Evolutionary conservation across 495 filamentous ascomycete genomes (phyloP), one percentile per base, ranked within the genome.

Genomic region (Cenococcum geophilum): DNA sequence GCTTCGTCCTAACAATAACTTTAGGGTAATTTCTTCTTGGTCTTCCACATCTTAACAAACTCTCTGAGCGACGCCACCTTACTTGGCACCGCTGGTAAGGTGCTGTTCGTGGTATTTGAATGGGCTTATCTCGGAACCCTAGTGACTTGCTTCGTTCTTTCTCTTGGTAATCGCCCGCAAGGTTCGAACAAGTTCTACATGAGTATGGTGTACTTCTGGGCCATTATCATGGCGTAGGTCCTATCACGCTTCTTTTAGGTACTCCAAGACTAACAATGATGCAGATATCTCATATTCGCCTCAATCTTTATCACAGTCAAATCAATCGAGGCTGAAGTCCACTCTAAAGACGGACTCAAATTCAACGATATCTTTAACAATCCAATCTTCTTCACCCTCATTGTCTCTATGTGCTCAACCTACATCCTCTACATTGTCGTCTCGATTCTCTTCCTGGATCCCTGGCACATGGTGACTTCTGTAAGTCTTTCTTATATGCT

Each of bases 391-490:
- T 92, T 92, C 74, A 92, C 90, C 22, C 82, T 99, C 49, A 90
- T 99, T 65, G 82, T 99, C 16, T 96, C 91, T 1, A 81, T 97
- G 63, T 79, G 85, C 35, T 93, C 92, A 1, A 99, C 95, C 32
- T 99, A 95, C 75, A 77, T 93, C 65, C 86, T 99, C 70, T 99
- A 91, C 85, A 85, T 99, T 55, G 72, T 97, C 42, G 86, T 89
- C 4, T 96, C 91, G 12, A 82, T 99, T 63, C 80, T 97, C 66
- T 97, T 97, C 83, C 86, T 99, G 74, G 95, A 99, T 72, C 95
- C 95, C 1, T 99, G 92, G 92, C 95, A 99, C 74, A 96, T 99
- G 89, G 82, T 96, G 76, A 98, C 93, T 27, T 89, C 83, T 36
- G 66, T 69, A 63, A 63, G 66, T 61, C 47, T 52, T 34, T 49